Evolutionary conservation across 257 asterid species (phyloP).

Genomic region (Salvia hispanica): DNA sequence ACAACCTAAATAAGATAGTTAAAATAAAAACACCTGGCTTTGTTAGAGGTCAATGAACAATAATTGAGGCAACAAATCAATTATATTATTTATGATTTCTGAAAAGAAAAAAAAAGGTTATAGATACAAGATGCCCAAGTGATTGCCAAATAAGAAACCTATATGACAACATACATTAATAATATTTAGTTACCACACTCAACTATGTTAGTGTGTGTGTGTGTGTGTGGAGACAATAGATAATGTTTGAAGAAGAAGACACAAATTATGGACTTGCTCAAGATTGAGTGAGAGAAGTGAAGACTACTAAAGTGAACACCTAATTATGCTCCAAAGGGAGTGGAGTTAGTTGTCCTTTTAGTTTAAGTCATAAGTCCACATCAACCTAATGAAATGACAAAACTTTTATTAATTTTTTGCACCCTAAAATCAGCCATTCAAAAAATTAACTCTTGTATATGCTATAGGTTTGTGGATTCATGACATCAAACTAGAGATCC

Average conservation of each 20-base stretch:
- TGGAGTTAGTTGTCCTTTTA: conserved; percentile 40
- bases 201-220: not conserved
- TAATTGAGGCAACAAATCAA: conserved; percentile 24
- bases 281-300: conserved; percentile 33
- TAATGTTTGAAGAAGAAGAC: conserved; percentile 25
- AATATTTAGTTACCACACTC: not conserved
- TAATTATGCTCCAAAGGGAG: conserved; percentile 47
- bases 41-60: conserved; percentile 18
- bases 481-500: conserved; percentile 33
- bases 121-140: conserved; percentile 21
- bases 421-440: conserved; percentile 27
- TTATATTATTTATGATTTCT: conserved; percentile 1
- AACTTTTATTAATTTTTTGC: conserved; percentile 2
- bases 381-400: conserved; percentile 35
- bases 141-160: conserved; percentile 22
- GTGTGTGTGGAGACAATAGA: conserved; percentile 1
- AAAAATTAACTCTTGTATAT: conserved; percentile 6
- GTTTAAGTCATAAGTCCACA: conserved; percentile 37
- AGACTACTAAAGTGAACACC: conserved; percentile 31
- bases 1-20: not conserved
- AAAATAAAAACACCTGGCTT: conserved; percentile 5
- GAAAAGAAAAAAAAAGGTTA: not conserved
- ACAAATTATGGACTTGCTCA: conserved; percentile 26
- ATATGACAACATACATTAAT: too few species aligned
- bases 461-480: conserved; percentile 29